Conservation (phyloP, 371 early-diverging fungal species). For the Zychaea mexicana region DNA sequence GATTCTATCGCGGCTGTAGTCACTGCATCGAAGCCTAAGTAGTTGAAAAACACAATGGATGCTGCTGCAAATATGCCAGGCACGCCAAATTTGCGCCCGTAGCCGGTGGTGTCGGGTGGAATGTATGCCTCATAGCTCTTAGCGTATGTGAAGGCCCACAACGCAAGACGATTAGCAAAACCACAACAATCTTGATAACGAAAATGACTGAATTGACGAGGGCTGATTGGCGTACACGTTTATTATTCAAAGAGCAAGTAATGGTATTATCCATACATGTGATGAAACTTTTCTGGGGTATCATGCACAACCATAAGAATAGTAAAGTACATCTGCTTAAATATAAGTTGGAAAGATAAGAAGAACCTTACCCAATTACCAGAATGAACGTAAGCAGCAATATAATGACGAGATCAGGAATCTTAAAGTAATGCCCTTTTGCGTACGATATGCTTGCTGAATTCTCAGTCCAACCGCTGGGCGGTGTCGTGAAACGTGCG, state of each 20-base stretch:
- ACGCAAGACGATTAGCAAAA: conserved; percentile 76
- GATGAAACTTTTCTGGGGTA: neutral
- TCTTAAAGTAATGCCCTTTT: conserved; percentile 66
- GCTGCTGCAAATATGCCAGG: conserved; percentile 77
- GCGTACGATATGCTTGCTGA: conserved; percentile 36
- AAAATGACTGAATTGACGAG: conserved; percentile 73
- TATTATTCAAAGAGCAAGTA: no score
- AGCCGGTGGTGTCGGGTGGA: conserved; percentile 56
- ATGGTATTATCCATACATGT: conserved; percentile 31
- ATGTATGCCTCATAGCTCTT: conserved; percentile 81
- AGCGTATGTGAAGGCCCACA: conserved; percentile 62
- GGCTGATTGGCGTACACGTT: conserved; percentile 63
- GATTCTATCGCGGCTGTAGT: conserved; percentile 89
- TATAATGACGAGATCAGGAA: conserved; percentile 73
- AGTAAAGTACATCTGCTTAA: neutral
- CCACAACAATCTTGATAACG: conserved; percentile 71
- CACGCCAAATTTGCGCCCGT: conserved; percentile 65
- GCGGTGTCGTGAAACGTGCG: conserved; percentile 58
- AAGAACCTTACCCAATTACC: conserved; percentile 65
- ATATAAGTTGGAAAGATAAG: neutral
- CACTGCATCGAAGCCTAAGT: conserved; percentile 87
- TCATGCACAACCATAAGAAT: neutral
- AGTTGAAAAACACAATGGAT: conserved; percentile 75
- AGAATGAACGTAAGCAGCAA: conserved; percentile 61
- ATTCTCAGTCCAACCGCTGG: conserved; percentile 56